A percentile compares a stretch with the other conserved stretches of the same genome.
These are phyloP conservation scores for Pelargonium hybrid DNA, from an alignment of 441 rosid species.

Conservation along the genomic window DNA sequence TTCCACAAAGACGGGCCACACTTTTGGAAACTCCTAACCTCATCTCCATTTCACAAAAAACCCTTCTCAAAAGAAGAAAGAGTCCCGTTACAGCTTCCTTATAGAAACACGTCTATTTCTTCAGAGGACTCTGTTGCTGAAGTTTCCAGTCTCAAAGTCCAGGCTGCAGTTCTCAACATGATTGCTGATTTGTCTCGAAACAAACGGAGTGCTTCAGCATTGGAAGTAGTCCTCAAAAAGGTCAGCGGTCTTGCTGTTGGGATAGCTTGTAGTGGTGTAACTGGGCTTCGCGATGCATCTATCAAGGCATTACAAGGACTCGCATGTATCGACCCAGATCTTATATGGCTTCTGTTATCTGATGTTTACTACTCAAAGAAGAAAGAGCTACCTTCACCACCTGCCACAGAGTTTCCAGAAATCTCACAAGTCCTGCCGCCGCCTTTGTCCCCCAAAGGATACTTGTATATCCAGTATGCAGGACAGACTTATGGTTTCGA, in stretches of 20 bases:
- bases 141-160: slow-evolving; percentile 67
- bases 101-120: slow-evolving; percentile 36
- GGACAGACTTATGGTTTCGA: slow-evolving; percentile 76
- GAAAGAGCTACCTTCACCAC: slow-evolving; percentile 42
- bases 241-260: slow-evolving; percentile 77
- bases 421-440: slow-evolving; percentile 43
- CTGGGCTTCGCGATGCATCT: slow-evolving; percentile 55
- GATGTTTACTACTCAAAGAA: slow-evolving; percentile 70
- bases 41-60: slow-evolving; percentile 53
- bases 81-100: slow-evolving; percentile 57
- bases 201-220: slow-evolving; percentile 56
- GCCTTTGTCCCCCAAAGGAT: slow-evolving; percentile 36
- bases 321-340: slow-evolving; percentile 73
- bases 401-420: slow-evolving; percentile 38
- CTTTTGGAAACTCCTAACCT: slow-evolving; percentile 72
- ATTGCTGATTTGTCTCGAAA: slow-evolving; percentile 52
- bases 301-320: slow-evolving; percentile 64
- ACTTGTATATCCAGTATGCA: slow-evolving; percentile 60
- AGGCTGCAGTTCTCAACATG: slow-evolving; percentile 69
- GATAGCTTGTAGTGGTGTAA: slow-evolving; percentile 65
- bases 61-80: slow-evolving; percentile 38
- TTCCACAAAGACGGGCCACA: slow-evolving; percentile 60
- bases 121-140: slow-evolving; percentile 51
- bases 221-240: slow-evolving; percentile 66
- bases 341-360: slow-evolving; percentile 76